These are phyloP conservation scores for Dendryphion nanum DNA, from an alignment of 2,329 filamentous ascomycete species.

Conservation along the genomic window DNA sequence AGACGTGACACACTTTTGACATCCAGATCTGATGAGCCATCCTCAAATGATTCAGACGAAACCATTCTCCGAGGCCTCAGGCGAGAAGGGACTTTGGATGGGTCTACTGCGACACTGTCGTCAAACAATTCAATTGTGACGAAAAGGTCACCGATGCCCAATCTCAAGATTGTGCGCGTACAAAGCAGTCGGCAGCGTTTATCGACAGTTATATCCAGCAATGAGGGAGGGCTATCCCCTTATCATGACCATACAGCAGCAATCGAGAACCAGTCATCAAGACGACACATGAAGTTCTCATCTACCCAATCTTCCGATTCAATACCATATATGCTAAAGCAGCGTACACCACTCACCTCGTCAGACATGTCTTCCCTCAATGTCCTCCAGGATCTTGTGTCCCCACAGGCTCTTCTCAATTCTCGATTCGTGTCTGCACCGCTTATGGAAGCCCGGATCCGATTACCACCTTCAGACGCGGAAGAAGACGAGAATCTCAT, in stretches of 20 bases:
- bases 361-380: conserved; percentile 40
- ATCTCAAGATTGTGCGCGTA: conserved; percentile 21
- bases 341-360: conserved; percentile 26
- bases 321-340: conserved; percentile 17
- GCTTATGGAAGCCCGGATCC: conserved; percentile 37
- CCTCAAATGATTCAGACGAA: conserved; percentile 25
- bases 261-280: conserved; percentile 3
- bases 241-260: background rate
- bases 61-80: conserved; percentile 14
- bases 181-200: conserved; percentile 29
- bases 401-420: conserved; percentile 29
- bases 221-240: conserved; percentile 17
- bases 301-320: conserved; percentile 25
- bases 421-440: conserved; percentile 39
- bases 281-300: conserved; percentile 10
- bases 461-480: conserved; percentile 30
- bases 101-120: background rate
- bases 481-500: conserved; percentile 23
- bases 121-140: background rate
- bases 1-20: conserved; percentile 28
- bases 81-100: background rate
- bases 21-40: conserved; percentile 19
- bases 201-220: conserved; percentile 35
- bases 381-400: conserved; percentile 39
- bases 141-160: conserved; percentile 3